phyloP scores from a whole-genome alignment of 2,329 filamentous ascomycete species.

The Cucurbitaria berberidis region DNA sequence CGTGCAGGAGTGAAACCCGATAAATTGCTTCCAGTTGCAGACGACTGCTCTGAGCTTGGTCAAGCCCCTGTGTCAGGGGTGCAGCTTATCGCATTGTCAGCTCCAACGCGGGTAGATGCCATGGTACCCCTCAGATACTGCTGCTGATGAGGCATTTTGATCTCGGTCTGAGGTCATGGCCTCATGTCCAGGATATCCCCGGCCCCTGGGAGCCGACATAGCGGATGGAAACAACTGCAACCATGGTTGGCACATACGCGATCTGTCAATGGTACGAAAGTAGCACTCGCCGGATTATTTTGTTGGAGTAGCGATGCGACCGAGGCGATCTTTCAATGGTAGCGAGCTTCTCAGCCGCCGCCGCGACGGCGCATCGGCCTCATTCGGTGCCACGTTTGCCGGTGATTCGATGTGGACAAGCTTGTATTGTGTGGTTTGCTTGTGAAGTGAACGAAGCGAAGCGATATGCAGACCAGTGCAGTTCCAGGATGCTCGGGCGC shows the following conservation, averaged over 20 bases:
- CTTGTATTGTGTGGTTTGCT: constrained; percentile 8
- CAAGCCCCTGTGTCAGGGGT: constrained; percentile 1
- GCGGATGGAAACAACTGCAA: not conserved
- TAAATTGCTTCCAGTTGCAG: constrained; percentile 2
- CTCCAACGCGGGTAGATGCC: constrained; percentile 5
- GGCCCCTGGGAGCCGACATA: constrained; percentile 5
- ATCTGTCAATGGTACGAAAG: constrained; percentile 10
- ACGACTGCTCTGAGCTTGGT: constrained; percentile 3
- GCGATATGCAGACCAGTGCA: constrained; percentile 13
- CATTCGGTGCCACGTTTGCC: constrained; percentile 18
- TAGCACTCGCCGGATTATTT: constrained; percentile 6
- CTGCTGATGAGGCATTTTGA: constrained; percentile 7
- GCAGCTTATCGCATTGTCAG: constrained; percentile 3
- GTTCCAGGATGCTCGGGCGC: constrained; percentile 14
- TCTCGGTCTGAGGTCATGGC: constrained; percentile 12
- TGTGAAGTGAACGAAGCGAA: constrained; percentile 16
- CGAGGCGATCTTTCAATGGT: constrained; percentile 17
- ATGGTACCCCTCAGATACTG: not conserved
- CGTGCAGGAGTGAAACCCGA: constrained; percentile 6
- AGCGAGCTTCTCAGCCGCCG: constrained; percentile 6
- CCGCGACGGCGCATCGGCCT: constrained; percentile 4
- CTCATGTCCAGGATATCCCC: constrained; percentile 3
- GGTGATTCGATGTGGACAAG: constrained; percentile 27
- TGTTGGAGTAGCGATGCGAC: constrained; percentile 8
- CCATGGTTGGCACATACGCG: not conserved